Evolutionary conservation across 2,329 filamentous ascomycete species (phyloP).

Genomic region (Neofusicoccum cordaticola): DNA sequence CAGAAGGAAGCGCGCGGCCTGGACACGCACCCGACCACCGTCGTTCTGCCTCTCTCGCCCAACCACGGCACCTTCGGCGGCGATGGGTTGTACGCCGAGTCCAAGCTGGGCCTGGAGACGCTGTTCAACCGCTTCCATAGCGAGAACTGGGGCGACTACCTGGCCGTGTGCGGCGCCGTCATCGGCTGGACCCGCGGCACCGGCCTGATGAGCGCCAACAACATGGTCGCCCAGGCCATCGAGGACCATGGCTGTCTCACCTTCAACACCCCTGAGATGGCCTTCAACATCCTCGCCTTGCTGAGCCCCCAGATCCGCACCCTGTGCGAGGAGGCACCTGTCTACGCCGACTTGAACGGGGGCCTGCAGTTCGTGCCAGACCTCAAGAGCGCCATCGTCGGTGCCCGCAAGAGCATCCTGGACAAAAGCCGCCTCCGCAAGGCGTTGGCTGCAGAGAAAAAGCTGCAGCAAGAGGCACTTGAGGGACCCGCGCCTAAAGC

Average conservation of each 20-base stretch:
- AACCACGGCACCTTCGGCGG: slow-evolving; percentile 45
- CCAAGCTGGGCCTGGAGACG: slow-evolving; percentile 41
- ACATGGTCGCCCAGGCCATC: slow-evolving; percentile 39
- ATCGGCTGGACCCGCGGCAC: slow-evolving; percentile 50
- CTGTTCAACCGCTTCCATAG: slow-evolving; percentile 36
- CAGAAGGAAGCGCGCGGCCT: too few species aligned
- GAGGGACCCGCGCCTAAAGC: too few species aligned
- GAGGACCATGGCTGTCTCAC: slow-evolving; percentile 38
- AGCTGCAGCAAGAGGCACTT: too few species aligned
- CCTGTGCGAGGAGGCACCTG: slow-evolving; percentile 34
- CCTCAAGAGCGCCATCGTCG: too few species aligned
- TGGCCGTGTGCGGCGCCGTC: slow-evolving; percentile 41
- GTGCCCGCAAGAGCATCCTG: too few species aligned
- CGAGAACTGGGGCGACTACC: slow-evolving; percentile 39
- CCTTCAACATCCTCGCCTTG: slow-evolving; percentile 38
- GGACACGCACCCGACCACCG: slow-evolving; percentile 24
- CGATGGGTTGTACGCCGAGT: slow-evolving; percentile 46
- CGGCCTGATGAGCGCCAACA: slow-evolving; percentile 43
- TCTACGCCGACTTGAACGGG: slow-evolving; percentile 42
- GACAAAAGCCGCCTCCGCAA: too few species aligned
- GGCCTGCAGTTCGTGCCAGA: slow-evolving; percentile 23
- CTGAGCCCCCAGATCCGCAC: slow-evolving; percentile 29
- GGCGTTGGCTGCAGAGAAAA: too few species aligned
- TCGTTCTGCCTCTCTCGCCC: slow-evolving; percentile 44
- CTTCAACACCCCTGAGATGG: slow-evolving; percentile 33